Base-by-base conservation (phyloP, 106 monocot species). In the Acanthochlamys bracteata region DNA sequence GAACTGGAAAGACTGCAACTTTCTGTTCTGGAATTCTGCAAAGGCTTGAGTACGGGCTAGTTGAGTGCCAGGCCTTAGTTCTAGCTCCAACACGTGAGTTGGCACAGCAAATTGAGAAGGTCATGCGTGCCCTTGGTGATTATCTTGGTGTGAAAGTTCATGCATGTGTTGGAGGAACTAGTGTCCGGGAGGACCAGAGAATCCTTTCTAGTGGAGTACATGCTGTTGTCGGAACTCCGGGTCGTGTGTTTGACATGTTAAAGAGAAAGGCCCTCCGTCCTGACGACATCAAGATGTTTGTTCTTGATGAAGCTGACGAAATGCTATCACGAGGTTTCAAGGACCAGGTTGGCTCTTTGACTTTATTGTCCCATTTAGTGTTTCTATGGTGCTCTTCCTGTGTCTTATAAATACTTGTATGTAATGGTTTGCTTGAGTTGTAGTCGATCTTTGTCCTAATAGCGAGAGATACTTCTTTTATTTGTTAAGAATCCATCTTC, bases 211-310 rank as follows among this genome's bases (percentile, higher is more conserved):
- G 51, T 61, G 81, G 81, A 13, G 81, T 81, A 39, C 82, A 82
- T 73, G 82, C 77, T 39, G 82, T 82, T 41, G 82, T 82, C 16
- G 82, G 82, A 16, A 82, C 82, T 27, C 82, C 82, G 0, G 81
- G 81, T 41, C 76, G 76, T 40, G 80, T 80, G 21, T 75, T 67
- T 64, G 75, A 80, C 41, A 71, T 75, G 71, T 33, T 75, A 33
- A 60, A 33, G 53, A 68, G 75, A 67, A 62, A 75, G 45, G 59
- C 80, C 47, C 80, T 80, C 14, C 66, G 70, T 20, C 67, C 75
- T 14, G 74, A 75, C 25, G 24, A 66, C 45, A 75, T 80, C 59
- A 70, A 41, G 58, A 74, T 74, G 69, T 74, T 80, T 62, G 80
- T 74, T 15, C 64, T 81, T 43, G 81, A 81, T 56, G 76, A 81